phyloP scores from a whole-genome alignment of 1,139 yeast genomes.

The Blastobotrys persicus region DNA sequence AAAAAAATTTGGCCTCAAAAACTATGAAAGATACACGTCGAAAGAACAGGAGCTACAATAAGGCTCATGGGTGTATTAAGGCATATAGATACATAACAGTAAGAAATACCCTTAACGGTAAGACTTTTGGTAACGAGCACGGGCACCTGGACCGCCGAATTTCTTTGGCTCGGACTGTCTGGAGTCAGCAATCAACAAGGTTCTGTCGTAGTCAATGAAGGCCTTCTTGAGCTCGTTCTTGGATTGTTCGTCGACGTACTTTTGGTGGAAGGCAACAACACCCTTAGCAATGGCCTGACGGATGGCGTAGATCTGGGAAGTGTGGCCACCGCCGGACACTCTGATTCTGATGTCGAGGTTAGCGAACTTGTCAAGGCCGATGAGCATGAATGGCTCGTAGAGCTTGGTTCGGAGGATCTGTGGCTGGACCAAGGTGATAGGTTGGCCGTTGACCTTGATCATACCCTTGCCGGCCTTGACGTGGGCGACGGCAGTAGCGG shows the following conservation, averaged over 20 bases:
- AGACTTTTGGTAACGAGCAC: conserved; percentile 99
- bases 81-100: conserved; percentile 8
- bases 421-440: conserved; percentile 98
- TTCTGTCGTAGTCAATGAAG: conserved; percentile 97
- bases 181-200: conserved; percentile 98
- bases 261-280: conserved; percentile 98
- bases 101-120: conserved; percentile 72
- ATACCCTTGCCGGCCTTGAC: conserved; percentile 99
- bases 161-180: conserved; percentile 99
- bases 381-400: conserved; percentile 98
- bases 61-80: conserved; percentile 9
- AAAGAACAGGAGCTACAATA: too few species aligned
- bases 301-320: conserved; percentile 98
- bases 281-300: conserved; percentile 99
- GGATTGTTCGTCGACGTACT: conserved; percentile 98
- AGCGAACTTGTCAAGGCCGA: conserved; percentile 98
- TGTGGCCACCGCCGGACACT: conserved; percentile 99
- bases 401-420: conserved; percentile 98
- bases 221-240: conserved; percentile 99
- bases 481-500: conserved; percentile 99
- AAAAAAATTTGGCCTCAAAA: too few species aligned
- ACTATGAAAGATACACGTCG: too few species aligned
- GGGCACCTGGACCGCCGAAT: conserved; percentile 99
- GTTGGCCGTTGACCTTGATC: conserved; percentile 98
- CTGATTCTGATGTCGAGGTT: conserved; percentile 98